phyloP scores from a whole-genome alignment of 495 filamentous ascomycete genomes.

The Xylaria intraflava region DNA sequence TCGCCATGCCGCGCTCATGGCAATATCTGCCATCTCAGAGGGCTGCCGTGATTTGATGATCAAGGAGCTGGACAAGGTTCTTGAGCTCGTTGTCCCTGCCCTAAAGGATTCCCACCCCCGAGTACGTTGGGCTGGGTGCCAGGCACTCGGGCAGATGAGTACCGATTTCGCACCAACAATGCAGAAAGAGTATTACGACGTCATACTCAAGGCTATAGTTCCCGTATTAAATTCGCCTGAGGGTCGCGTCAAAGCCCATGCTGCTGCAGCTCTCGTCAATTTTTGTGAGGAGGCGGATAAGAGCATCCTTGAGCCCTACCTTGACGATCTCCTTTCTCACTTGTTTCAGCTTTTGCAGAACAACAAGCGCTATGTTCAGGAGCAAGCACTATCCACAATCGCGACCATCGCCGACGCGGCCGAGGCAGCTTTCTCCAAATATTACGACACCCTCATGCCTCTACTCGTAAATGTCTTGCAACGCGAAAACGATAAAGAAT shows the following conservation, averaged over 20 bases:
- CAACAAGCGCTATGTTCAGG: slow-evolving; percentile 92
- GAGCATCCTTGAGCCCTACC: slow-evolving; percentile 83
- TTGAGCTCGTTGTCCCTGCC: slow-evolving; percentile 87
- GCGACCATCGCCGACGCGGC: slow-evolving; percentile 98
- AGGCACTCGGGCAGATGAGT: slow-evolving; percentile 99
- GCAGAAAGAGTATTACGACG: slow-evolving; percentile 89
- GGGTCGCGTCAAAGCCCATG: slow-evolving; percentile 92
- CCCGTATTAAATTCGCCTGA: slow-evolving; percentile 86
- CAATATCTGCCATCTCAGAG: slow-evolving; percentile 97
- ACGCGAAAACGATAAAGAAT: slow-evolving; percentile 86
- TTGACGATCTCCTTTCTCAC: slow-evolving; percentile 76
- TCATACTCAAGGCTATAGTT: slow-evolving; percentile 82
- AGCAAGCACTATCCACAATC: slow-evolving; percentile 96
- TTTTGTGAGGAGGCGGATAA: slow-evolving; percentile 99
- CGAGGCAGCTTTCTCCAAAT: slow-evolving; percentile 89
- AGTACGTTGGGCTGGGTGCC: slow-evolving; percentile 96
- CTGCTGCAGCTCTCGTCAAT: slow-evolving; percentile 94
- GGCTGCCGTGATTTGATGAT: slow-evolving; percentile 95
- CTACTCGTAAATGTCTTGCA: slow-evolving; percentile 82
- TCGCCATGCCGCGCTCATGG: slow-evolving; percentile 96
- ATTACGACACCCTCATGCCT: slow-evolving; percentile 94
- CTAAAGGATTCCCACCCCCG: slow-evolving; percentile 88
- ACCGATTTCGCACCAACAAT: slow-evolving; percentile 98
- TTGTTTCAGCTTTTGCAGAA: slow-evolving; percentile 80
- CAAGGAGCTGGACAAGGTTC: slow-evolving; percentile 84